Conservation (phyloP, 139 green algal species). For the Coelastrella sp. region DNA sequence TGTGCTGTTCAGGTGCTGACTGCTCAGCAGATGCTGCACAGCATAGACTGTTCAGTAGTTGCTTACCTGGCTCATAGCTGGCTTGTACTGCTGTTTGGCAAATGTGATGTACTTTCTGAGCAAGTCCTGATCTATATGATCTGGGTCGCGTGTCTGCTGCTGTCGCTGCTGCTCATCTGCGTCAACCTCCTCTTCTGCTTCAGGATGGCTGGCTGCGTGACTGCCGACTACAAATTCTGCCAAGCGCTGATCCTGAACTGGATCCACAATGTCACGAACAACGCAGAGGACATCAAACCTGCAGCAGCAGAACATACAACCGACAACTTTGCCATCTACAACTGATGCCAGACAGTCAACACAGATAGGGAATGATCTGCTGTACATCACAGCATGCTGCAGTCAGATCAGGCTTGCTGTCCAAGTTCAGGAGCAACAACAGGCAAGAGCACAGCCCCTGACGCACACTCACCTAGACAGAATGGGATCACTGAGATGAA, state of each 20-base stretch:
- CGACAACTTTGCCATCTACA: too few relatives aligned
- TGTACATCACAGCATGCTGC: neutral
- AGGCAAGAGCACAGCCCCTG: neutral
- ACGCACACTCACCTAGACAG: conserved; percentile 84
- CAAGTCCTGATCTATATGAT: conserved; percentile 48
- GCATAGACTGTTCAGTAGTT: neutral
- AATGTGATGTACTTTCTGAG: conserved; percentile 99
- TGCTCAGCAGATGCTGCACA: too few relatives aligned
- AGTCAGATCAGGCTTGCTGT: too few relatives aligned
- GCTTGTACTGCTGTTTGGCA: conserved; percentile 86
- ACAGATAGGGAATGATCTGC: too few relatives aligned
- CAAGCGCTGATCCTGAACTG: conserved; percentile 89
- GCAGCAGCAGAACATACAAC: conserved; percentile 14
- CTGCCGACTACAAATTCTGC: conserved; percentile 94
- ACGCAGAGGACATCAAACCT: conserved; percentile 98
- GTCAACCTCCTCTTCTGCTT: conserved; percentile 47
- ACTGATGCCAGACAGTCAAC: too few relatives aligned
- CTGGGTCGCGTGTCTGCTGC: conserved; percentile 3
- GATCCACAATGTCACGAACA: conserved; percentile 96
- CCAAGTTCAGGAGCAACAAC: too few relatives aligned
- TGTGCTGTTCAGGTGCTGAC: neutral
- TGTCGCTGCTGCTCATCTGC: conserved; percentile 6
- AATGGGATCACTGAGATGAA: conserved; percentile 97
- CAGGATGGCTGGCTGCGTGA: conserved; percentile 88
- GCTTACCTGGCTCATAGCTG: conserved; percentile 76